Base-by-base conservation (phyloP, 1,139 yeast species). In the Candida neerlandica region DNA sequence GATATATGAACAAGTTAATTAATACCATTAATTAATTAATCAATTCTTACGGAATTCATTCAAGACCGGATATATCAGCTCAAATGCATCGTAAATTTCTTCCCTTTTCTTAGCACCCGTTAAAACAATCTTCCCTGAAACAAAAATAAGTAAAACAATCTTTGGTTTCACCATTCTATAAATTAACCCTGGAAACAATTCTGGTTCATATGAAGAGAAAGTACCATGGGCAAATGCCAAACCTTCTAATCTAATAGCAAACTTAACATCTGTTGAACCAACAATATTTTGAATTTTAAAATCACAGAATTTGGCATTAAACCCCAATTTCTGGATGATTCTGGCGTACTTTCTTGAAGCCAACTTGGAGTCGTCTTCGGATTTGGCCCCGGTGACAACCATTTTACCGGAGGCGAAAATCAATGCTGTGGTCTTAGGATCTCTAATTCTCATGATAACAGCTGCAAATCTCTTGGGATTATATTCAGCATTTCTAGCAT, bases 31-130 rank as follows among this genome's bases (percentile, higher is more conserved):
- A 42, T 33, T 16, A 43, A 43, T 37, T 23, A 33, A 42, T 33
- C 12, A 43, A 43, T 43, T 43, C 73, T 94, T 94, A 69, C 98
- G 85, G 78, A 94, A 94, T 80, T 94, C 99, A 75, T 96, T 90
- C 80, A 94, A 80, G 71, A 94, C 99, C 47, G 99, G 99, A 71
- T 94, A 94, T 52, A 94, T 94, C 56, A 97, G 96, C 69, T 94
- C 99, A 68, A 94, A 94, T 5, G 99, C 99, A 59, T 92, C 96
- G 69, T 94, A 94, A 58, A 94, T 94, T 70, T 94, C 99, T 69
- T 94, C 99, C 70, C 99, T 88, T 71, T 94, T 98, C 70, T 94
- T 94, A 30, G 99, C 99, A 77, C 99, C 99, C 18, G 99, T 94
- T 62, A 94, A 78, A 52, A 94, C 99, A 72, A 94, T 94, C 71